phyloP scores from a whole-genome alignment of 768 basidiomycete species.

The Clitopilus hobsonii region DNA sequence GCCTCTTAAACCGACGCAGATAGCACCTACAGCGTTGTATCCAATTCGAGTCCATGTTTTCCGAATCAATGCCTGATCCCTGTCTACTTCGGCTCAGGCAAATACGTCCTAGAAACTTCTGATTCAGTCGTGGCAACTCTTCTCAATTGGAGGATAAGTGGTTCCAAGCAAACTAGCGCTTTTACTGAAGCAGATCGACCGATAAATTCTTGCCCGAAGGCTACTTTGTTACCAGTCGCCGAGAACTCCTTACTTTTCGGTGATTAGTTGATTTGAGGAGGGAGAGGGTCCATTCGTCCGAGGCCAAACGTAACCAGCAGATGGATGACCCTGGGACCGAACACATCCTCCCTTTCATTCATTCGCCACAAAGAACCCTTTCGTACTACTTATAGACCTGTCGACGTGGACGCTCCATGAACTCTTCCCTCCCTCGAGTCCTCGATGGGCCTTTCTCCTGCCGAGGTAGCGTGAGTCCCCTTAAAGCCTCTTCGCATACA shows the following conservation, averaged over 20 bases:
- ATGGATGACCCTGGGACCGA: neutral
- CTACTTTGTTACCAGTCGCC: too few species aligned
- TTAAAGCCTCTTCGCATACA: neutral
- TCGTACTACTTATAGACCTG: too few species aligned
- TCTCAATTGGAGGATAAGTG: neutral
- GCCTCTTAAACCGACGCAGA: neutral
- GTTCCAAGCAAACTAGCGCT: too few species aligned
- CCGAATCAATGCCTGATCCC: neutral
- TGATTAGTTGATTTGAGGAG: neutral
- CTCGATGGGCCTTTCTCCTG: slow-evolving; percentile 15
- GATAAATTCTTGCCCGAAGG: too few species aligned
- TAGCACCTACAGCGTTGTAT: neutral
- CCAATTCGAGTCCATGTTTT: too few species aligned
- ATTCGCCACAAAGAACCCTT: too few species aligned
- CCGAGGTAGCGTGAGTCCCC: slow-evolving; percentile 28
- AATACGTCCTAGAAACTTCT: neutral
- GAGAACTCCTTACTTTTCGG: too few species aligned
- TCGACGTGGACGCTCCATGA: too few species aligned
- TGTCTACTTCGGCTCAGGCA: neutral
- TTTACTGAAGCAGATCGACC: too few species aligned
- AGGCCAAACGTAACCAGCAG: neutral
- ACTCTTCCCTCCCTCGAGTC: neutral
- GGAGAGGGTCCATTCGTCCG: neutral
- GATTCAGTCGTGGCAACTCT: too few species aligned
- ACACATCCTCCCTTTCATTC: neutral